Base-by-base conservation (phyloP, 441 rosid genomes). In the Hura crepitans region DNA sequence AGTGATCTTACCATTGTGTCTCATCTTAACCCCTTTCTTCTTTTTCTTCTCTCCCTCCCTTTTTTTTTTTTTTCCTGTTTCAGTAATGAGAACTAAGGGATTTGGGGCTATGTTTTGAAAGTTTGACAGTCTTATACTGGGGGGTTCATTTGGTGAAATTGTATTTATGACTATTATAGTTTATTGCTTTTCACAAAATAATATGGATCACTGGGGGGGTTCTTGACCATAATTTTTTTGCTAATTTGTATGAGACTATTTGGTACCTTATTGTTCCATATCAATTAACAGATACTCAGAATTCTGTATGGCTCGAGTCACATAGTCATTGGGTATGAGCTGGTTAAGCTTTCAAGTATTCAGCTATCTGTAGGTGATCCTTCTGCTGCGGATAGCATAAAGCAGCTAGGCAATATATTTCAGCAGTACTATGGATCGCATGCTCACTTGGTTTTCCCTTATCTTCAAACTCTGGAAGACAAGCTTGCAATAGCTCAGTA, bases 291-390 rank as follows among this genome's bases (percentile, higher is more conserved):
- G 96, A 89, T 93, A 74, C 81, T 90, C 68, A 87, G 83, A 79
- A 84, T 56, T 77, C 83, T 93, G 33, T 90, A 91, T 65, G 86
- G 79, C 61, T 78, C 66, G 25, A 76, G 79, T 80, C 92, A 87
- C 77, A 85, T 91, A 37, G 91, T 81, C 59, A 86, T 89, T 72
- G 98, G 87, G 80, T 77, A 88, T 65, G 98, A 93, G 79, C 79
- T 89, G 77, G 58, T 42, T 10, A 42, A 42, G 89, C 90, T 89
- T 68, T 75, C 87, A 47, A 89, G 91, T 57, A 84, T 93, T 77
- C 84, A 85, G 75, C 78, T 82, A 17, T 78, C 84, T 33, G 18
- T 76, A 76, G 84, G 74, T 46, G 89, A 91, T 74, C 51, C 30
- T 22, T 63, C 59, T 71, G 82, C 79, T 22, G 79, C 62, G 65